Conservation (phyloP, 306 rosid genomes). For the Prunus fruticosa region DNA sequence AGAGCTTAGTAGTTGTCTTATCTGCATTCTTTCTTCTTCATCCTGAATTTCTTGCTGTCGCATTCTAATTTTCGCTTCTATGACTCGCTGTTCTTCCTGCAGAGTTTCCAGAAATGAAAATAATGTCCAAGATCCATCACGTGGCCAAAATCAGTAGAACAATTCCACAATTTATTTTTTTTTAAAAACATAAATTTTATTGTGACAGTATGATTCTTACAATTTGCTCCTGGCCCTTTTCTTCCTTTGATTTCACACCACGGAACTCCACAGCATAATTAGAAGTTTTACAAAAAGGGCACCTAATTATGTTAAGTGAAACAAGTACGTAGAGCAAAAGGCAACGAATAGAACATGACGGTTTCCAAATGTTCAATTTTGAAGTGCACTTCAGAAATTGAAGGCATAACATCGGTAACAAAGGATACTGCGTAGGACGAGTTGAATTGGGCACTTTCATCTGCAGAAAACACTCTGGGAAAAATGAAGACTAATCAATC, state of each 20-base stretch:
- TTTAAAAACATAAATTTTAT: slow-evolving; percentile 7
- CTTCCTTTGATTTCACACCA: slow-evolving; percentile 95
- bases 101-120: slow-evolving; percentile 19
- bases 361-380: not conserved
- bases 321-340: slow-evolving; percentile 22
- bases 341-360: slow-evolving; percentile 7
- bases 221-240: slow-evolving; percentile 85
- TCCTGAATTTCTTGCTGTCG: slow-evolving; percentile 83
- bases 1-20: slow-evolving; percentile 52
- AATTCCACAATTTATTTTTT: slow-evolving; percentile 4
- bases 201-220: slow-evolving; percentile 46
- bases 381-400: not conserved
- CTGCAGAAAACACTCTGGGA: slow-evolving; percentile 94
- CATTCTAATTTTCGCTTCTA: slow-evolving; percentile 97
- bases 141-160: slow-evolving; percentile 14
- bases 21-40: slow-evolving; percentile 86
- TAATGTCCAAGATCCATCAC: not conserved
- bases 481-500: slow-evolving; percentile 35
- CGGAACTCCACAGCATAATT: slow-evolving; percentile 97
- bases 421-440: slow-evolving; percentile 99
- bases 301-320: slow-evolving; percentile 66
- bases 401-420: slow-evolving; percentile 14
- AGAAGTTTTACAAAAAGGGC: slow-evolving; percentile 91
- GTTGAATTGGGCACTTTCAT: slow-evolving; percentile 99
- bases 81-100: slow-evolving; percentile 98